Conservation (phyloP, 306 rosid genomes). For the Ochetophila trinervis region DNA sequence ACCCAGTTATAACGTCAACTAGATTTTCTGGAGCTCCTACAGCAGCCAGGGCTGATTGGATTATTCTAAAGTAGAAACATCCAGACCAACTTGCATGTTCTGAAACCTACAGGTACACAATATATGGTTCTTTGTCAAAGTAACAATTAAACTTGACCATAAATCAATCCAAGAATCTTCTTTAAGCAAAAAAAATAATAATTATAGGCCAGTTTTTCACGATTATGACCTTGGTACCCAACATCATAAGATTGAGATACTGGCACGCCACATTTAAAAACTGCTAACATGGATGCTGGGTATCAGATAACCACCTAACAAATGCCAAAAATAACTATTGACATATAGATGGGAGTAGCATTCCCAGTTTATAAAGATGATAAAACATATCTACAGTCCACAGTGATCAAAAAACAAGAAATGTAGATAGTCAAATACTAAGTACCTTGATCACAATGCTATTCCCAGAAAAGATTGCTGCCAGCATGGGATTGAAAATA, state of each 20-base stretch:
- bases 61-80: slow-evolving; percentile 86
- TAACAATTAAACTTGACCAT: slow-evolving; percentile 16
- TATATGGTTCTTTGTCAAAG: slow-evolving; percentile 25
- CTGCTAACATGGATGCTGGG: neutral
- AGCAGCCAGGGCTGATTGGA: slow-evolving; percentile 97
- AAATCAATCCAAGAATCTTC: slow-evolving; percentile 2
- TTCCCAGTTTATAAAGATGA: neutral
- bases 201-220: slow-evolving; percentile 1
- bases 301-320: neutral
- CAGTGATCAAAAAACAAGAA: slow-evolving; percentile 11
- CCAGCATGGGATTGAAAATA: slow-evolving; percentile 87
- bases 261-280: slow-evolving; percentile 7
- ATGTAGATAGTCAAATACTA: slow-evolving; percentile 15
- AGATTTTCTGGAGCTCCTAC: slow-evolving; percentile 97
- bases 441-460: slow-evolving; percentile 84
- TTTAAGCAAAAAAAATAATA: slow-evolving; percentile 1
- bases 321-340: neutral
- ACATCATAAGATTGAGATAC: neutral
- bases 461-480: slow-evolving; percentile 87
- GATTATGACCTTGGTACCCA: slow-evolving; percentile 8
- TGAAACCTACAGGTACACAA: slow-evolving; percentile 61
- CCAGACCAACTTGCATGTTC: slow-evolving; percentile 99
- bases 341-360: neutral
- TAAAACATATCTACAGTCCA: slow-evolving; percentile 13
- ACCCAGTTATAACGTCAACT: slow-evolving; percentile 95